Base-by-base conservation (phyloP, 768 basidiomycete genomes). In the Phanerodontia chrysosporium region DNA sequence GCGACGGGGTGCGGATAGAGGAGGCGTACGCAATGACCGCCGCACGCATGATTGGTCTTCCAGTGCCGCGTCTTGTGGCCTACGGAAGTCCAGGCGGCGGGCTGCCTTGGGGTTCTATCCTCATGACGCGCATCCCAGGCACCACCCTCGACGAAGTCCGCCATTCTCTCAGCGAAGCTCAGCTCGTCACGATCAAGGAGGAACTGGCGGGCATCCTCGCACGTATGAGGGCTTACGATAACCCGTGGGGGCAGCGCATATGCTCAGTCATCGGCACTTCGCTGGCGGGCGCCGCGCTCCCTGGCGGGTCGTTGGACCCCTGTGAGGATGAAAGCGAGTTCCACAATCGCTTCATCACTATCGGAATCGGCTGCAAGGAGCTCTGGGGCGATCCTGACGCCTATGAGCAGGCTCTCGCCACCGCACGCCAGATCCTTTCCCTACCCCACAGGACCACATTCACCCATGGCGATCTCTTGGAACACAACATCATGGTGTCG, bases 381-480 rank as follows among this genome's bases (percentile, higher is more conserved):
- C 27, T 28, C 28, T 28, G 25, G 49, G 49, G 13, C 12, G 24
- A 18, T 3, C 24, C n/a, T 10, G 25, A 8, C 25, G 10, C 12
- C 14, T 25, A 22, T 13, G 49, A 49, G 16, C 16, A 35, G 21
- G 28, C 21, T n/a, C 7, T 35, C 8, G 13, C 25, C 14, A 51
- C 29, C 51, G 56, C 30, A 12, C 14, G 28, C 30, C 22, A 24
- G 27, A 21, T 45, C 35, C 21, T n/a, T 6, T 10, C 8, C 7
- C 42, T 30, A 2, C 21, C 14, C 7, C 57, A 58, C 49, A 18
- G 13, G 24, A 29, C 42, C 32, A 28, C 12, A 6, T 58, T 58
- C 49, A 42, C 57, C 4, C 59, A 60, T 28, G 53, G 59, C 5
- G 59, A 60, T 32, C 59, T 60, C 30, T 18, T 46, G 22, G 10